Conservation (phyloP, 768 basidiomycete genomes). For the Lentinula sp. region DNA sequence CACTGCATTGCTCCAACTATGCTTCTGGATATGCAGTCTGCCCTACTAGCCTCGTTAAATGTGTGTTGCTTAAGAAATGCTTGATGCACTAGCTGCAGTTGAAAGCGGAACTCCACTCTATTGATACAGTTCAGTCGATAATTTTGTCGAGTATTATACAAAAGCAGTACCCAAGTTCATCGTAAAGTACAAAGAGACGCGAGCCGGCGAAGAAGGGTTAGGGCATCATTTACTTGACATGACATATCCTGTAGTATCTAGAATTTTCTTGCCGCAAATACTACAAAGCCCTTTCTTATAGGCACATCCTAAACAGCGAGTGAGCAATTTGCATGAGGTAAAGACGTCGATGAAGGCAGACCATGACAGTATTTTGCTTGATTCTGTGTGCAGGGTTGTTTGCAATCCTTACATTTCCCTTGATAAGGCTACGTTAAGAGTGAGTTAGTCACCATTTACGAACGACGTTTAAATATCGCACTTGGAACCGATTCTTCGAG, state of each 20-base stretch:
- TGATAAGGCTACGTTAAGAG: conserved; percentile 61
- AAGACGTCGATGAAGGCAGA: conserved; percentile 25
- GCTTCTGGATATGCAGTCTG: too few relatives aligned
- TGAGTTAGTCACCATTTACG: background rate
- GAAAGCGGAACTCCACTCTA: too few relatives aligned
- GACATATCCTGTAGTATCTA: conserved; percentile 76
- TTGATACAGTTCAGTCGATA: background rate
- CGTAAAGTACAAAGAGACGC: background rate
- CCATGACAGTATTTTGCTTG: conserved; percentile 88
- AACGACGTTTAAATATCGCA: conserved; percentile 20
- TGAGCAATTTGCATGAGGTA: conserved; percentile 6
- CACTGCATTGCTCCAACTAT: too few relatives aligned
- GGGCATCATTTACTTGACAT: conserved; percentile 73
- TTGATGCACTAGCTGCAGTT: too few relatives aligned
- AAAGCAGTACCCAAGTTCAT: background rate
- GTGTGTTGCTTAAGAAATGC: too few relatives aligned
- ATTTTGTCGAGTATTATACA: background rate
- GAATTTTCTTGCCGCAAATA: conserved; percentile 82
- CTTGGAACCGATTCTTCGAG: conserved; percentile 75
- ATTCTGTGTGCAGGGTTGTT: conserved; percentile 79
- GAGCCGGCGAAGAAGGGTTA: background rate
- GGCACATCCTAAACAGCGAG: conserved; percentile 57
- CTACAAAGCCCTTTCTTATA: conserved; percentile 84
- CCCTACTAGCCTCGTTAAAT: too few relatives aligned
- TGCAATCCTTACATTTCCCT: conserved; percentile 84